Evolutionary conservation across 2,329 filamentous ascomycete species (phyloP).

Genomic region (Elsinoe necatrix): DNA sequence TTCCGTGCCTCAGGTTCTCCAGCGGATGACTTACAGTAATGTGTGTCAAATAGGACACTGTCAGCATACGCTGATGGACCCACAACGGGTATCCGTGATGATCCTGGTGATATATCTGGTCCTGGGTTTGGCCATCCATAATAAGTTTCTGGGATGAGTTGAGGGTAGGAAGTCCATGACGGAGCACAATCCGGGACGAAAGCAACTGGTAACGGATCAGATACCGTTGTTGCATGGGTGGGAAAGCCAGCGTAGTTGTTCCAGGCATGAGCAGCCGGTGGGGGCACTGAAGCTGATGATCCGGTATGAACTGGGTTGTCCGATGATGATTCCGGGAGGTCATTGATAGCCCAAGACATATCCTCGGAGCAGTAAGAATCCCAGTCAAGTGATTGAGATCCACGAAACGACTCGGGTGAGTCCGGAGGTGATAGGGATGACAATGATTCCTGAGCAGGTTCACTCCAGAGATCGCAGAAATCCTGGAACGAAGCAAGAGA

Average conservation of each 20-base stretch:
- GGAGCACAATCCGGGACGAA: background rate
- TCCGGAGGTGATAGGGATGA: slow-evolving; percentile 15
- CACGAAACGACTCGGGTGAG: slow-evolving; percentile 11
- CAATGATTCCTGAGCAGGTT: slow-evolving; percentile 16
- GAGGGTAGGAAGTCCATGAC: background rate
- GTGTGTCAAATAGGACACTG: slow-evolving; percentile 13
- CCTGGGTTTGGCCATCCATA: slow-evolving; percentile 1
- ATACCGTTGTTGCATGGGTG: background rate
- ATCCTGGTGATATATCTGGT: background rate
- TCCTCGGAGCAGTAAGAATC: slow-evolving; percentile 15
- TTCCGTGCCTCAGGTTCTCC: background rate
- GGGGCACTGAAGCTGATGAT: background rate
- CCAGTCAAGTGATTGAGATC: slow-evolving; percentile 12
- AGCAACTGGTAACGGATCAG: background rate
- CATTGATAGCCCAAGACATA: slow-evolving; percentile 26
- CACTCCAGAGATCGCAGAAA: slow-evolving; percentile 18
- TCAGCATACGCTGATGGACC: slow-evolving; percentile 4
- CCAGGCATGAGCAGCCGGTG: background rate
- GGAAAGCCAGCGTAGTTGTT: background rate
- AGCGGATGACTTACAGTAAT: slow-evolving; percentile 1
- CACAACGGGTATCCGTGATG: background rate
- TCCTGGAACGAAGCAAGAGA: slow-evolving; percentile 17
- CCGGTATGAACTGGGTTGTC: slow-evolving; percentile 17
- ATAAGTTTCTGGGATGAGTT: background rate
- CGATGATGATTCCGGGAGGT: slow-evolving; percentile 31